Evolutionary conservation across 805 yeast species (phyloP).

Genomic region (Barnettozyma wickerhamii): DNA sequence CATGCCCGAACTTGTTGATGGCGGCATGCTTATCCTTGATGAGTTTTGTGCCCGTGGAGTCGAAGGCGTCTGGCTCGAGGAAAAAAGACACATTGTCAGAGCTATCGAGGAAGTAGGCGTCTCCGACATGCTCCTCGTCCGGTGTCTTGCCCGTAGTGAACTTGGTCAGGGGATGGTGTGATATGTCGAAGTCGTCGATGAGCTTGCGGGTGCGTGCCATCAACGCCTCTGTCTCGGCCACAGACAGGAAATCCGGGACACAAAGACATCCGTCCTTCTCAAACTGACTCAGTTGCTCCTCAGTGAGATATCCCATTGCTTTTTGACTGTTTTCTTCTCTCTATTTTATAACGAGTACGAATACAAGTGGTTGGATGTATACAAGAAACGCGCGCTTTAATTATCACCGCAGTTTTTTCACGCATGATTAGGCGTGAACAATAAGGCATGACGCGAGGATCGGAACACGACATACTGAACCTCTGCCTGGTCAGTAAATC

Average conservation of each 20-base stretch:
- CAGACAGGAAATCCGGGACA: slow-evolving; percentile 48
- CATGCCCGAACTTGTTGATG: slow-evolving; percentile 78
- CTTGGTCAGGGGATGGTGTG: slow-evolving; percentile 61
- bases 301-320: slow-evolving; percentile 23
- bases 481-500: no score
- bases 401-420: no score
- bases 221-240: slow-evolving; percentile 36
- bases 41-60: slow-evolving; percentile 42
- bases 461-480: no score
- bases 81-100: slow-evolving; percentile 66
- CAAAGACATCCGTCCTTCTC: slow-evolving; percentile 57
- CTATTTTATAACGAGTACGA: no score
- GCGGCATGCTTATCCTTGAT: slow-evolving; percentile 49
- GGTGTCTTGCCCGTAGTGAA: slow-evolving; percentile 51
- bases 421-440: no score
- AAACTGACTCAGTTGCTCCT: slow-evolving; percentile 47
- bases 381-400: no score
- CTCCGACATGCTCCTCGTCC: slow-evolving; percentile 61
- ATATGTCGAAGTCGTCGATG: slow-evolving; percentile 45
- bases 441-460: no score
- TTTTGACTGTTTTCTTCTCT: no score
- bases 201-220: slow-evolving; percentile 41
- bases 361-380: no score
- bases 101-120: slow-evolving; percentile 63
- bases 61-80: slow-evolving; percentile 69